Conservation (phyloP, 768 basidiomycete genomes). For the Auriscalpium orientale region DNA sequence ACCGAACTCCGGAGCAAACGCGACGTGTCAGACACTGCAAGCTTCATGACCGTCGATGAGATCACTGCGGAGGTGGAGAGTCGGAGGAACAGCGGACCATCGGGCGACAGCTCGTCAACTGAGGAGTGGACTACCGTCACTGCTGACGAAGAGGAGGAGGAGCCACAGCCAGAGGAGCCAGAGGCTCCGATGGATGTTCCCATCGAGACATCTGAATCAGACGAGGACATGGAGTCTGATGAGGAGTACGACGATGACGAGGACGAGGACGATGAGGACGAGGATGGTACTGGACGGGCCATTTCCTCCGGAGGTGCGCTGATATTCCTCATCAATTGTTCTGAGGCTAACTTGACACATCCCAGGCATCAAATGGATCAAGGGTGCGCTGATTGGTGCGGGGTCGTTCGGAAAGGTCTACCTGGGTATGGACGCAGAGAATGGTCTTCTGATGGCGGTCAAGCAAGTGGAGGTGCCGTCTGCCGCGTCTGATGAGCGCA, state of each 20-base stretch:
- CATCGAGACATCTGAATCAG: conserved; percentile 39
- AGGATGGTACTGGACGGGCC: conserved; percentile 41
- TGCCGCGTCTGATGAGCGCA: conserved; percentile 84
- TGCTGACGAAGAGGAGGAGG: conserved; percentile 33
- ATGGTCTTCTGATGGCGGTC: conserved; percentile 90
- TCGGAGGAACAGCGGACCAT: conserved; percentile 43
- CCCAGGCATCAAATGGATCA: conserved; percentile 83
- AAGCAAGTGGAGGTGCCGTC: conserved; percentile 94
- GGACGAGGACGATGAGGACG: conserved; percentile 37
- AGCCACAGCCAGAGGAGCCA: conserved; percentile 1
- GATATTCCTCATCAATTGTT: conserved; percentile 8
- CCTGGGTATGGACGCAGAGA: conserved; percentile 89
- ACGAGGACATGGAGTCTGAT: conserved; percentile 35
- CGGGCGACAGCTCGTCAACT: conserved; percentile 31
- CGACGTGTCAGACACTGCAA: conserved; percentile 83
- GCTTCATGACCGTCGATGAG: conserved; percentile 92
- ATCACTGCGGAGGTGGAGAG: conserved; percentile 95
- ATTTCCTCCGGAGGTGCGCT: conserved; percentile 49
- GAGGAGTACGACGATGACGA: conserved; percentile 36
- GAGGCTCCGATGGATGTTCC: conserved; percentile 19
- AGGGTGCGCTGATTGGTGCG: conserved; percentile 90
- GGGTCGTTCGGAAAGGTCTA: conserved; percentile 95
- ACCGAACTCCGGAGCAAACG: conserved; percentile 76
- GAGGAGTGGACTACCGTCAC: conserved; percentile 77
- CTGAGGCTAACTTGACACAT: conserved; percentile 18